Base-by-base conservation (phyloP, 352 stramenopile species). In the Blastocystis sp. region DNA sequence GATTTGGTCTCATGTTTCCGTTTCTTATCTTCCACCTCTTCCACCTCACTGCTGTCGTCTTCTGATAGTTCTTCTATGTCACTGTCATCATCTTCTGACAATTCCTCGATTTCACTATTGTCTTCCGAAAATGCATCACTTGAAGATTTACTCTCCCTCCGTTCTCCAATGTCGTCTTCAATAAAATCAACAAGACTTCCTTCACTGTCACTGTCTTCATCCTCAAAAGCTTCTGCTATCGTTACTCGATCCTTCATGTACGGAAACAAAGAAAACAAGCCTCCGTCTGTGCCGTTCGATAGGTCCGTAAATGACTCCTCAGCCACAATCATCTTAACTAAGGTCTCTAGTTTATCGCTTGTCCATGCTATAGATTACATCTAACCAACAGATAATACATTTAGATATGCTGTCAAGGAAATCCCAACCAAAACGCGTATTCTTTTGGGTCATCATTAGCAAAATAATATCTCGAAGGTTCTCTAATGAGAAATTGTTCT, bases 131-230 rank as follows among this genome's bases (percentile, higher is more conserved):
- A 58, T 11, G 56, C 19, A n/a, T 29, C 37, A 66, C 51, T 59
- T 52, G 29, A 56, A 19, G 49, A 57, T n/a, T 46, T 27, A 29
- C 46, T 43, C 24, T 63, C 43, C 9, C 59, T 24, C 4, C 39
- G 43, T 37, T 63, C 69, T 43, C 32, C 69, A 4, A 83, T 27
- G n/a, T 83, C 71, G 32, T 83, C 71, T n/a, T 83, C 71, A 54
- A 83, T 83, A 42, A 83, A 83, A 29, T 83, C 71, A 4, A 83
- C 71, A n/a, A 83, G 37, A 83, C 71, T 83, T n/a, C 71, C 71
- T 43, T 37, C 63, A 43, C 29, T 52, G 0, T 74, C 63, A 27
- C 43, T 42, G 12, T 57, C 37, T 0, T 80, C 67, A 11, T 63
- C 52, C 19, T 83, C 46, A 52, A 65, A 16, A 6, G 58, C 71